These are phyloP conservation scores for Ambrosiella xylebori DNA, from an alignment of 2,329 filamentous ascomycete genomes.

Conservation along the genomic window DNA sequence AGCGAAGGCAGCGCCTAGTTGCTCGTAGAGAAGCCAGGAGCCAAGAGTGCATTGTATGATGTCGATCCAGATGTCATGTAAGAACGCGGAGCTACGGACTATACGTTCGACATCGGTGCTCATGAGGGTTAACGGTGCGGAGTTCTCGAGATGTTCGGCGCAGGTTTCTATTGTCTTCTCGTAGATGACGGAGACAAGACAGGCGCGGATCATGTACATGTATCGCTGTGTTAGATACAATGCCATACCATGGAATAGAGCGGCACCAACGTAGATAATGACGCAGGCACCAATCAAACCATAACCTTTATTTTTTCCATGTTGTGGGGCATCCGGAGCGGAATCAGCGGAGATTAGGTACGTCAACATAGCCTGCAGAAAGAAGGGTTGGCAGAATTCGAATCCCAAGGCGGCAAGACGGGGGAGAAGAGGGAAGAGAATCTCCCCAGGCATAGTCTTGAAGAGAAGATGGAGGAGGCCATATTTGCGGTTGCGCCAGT, in stretches of 20 bases:
- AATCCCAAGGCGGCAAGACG: constrained; percentile 24
- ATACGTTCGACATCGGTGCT: constrained; percentile 30
- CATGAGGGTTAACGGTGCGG: constrained; percentile 30
- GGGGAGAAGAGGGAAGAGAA: constrained; percentile 22
- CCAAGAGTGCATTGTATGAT: constrained; percentile 27
- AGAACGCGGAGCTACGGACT: constrained; percentile 18
- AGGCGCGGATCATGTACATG: constrained; percentile 20
- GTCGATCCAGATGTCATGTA: constrained; percentile 27
- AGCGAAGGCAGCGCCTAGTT: constrained; percentile 30
- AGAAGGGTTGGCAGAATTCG: constrained; percentile 27
- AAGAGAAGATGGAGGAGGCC: constrained; percentile 19
- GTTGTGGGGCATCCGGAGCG: neutral
- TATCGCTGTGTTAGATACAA: constrained; percentile 23
- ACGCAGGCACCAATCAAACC: constrained; percentile 26
- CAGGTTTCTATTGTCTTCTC: constrained; percentile 20
- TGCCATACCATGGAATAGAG: constrained; percentile 24
- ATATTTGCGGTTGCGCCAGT: constrained; percentile 13
- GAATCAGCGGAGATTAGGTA: constrained; percentile 19
- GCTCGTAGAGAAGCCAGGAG: constrained; percentile 28
- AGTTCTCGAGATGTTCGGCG: constrained; percentile 21
- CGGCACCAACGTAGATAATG: constrained; percentile 25
- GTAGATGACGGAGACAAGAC: constrained; percentile 21
- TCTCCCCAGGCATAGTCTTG: constrained; percentile 19
- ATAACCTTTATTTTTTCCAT: constrained; percentile 18
- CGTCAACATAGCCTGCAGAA: constrained; percentile 23